Base-by-base conservation (phyloP, 176 grass and related monocot genomes). In the Pontederia paniculata region DNA sequence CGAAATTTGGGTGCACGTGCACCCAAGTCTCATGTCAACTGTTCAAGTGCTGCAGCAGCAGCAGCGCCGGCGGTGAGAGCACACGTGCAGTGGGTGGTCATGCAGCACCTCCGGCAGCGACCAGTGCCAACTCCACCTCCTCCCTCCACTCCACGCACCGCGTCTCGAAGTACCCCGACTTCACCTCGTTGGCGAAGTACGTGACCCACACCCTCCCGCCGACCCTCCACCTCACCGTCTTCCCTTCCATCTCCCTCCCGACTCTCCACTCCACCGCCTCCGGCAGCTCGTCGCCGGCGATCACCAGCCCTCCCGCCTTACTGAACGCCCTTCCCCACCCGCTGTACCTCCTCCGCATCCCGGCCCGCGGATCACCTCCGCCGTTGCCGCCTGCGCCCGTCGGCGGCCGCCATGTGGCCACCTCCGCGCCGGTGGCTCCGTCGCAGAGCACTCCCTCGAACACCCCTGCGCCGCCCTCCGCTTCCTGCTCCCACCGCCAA, bases 401-500 rank as follows among this genome's bases (percentile, higher is more conserved):
- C 22, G 21, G 45, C 0, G 65, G 44, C 52, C 62, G 73, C 89
- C 89, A 95, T 37, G 67, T 18, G 9, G 85, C 78, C 12, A 86
- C 82, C 72, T 95, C 90, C 17, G 70, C 78, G 23, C 81, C 85
- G 46, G 78, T 83, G 50, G 70, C 49, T 8, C 67, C 63, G 58
- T 95, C 90, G 70, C 68, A 81, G 1, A 95, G 76, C 44, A 95
- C 70, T 31, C 90, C 85, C 72, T 95, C 85, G 42, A 95, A 95
- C 48, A 89, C 67, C 53, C 66, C 79, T 1, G 78, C 81, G 63
- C 78, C 60, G 48, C 90, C 90, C 50, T 89, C 85, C 9, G 79
- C 78, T 42, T 89, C 90, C 67, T 95, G 90, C 68, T 95, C 90
- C 90, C 90, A 95, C 45, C 90, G 67, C 82, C 90, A 95, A 76